Evolutionary conservation across 139 green algal species (phyloP).

Genomic region (Zygnema cylindricum): DNA sequence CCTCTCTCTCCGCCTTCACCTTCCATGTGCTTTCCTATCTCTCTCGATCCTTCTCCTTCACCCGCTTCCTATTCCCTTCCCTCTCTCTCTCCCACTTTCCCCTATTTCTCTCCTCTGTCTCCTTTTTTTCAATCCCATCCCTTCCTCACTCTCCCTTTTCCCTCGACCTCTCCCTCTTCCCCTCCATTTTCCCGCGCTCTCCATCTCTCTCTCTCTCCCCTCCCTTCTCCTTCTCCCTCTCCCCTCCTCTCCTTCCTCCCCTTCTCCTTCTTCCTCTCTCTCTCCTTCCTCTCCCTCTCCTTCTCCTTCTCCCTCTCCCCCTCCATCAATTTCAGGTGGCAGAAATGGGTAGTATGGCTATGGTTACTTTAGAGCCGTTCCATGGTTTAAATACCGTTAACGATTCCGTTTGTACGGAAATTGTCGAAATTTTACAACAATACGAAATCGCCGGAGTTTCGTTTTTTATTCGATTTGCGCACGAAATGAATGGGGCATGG

Average conservation of each 20-base stretch:
- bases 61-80: too few species aligned
- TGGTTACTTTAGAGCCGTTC: slow-evolving; percentile 16
- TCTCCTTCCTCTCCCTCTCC: not conserved
- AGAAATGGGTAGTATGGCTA: not conserved
- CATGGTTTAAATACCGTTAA: not conserved
- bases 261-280: too few species aligned
- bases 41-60: too few species aligned
- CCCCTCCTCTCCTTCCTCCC: too few species aligned
- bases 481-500: slow-evolving; percentile 38
- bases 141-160: too few species aligned
- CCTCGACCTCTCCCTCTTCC: too few species aligned
- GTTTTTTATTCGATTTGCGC: slow-evolving; percentile 25
- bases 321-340: not conserved
- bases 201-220: not conserved
- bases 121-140: too few species aligned
- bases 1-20: too few species aligned
- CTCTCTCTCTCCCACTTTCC: too few species aligned
- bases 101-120: too few species aligned
- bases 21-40: too few species aligned
- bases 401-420: not conserved
- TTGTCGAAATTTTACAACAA: not conserved
- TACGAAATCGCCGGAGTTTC: slow-evolving; percentile 1
- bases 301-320: not conserved
- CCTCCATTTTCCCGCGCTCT: too few species aligned
- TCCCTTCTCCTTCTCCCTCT: not conserved